Evolutionary conservation across 805 yeast genomes (phyloP), one percentile per base, ranked within the genome.

Genomic region (Barnettozyma wickerhamii): DNA sequence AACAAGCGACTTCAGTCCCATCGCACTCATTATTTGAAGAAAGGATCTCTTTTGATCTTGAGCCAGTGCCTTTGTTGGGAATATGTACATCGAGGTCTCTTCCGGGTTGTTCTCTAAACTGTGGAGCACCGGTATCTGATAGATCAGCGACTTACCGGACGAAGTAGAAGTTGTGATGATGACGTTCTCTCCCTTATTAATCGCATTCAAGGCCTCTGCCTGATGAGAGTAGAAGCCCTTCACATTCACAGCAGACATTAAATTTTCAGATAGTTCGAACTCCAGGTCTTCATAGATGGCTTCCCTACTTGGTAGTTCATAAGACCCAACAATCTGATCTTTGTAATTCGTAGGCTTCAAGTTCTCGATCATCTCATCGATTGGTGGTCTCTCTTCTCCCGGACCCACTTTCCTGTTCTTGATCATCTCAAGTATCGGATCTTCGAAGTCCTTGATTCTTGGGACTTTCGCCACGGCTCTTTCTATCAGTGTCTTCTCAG

Each of bases 11-110:
- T 67, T 66, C 10, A 63, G 62, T 0, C 79, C 77, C 37, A 85
- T 71, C 28, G 63, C 63, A 6, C 69, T 62, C 33, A 83, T 62
- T 10, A 84, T 62, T 18, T 74, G 79, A 36, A 72, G 71, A 41
- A 93, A 64, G n/a, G 95, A 79, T 47, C 95, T 68, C 53, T 82
- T 82, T 61, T 93, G 99, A 66, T 93, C 99, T 56, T 93, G 99
- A 0, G 99, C 98, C 38, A 93, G 68, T 0, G 99, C 99, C 56
- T 93, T 93, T 0, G 99, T 93, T 2, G 99, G 99, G 53, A 93
- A 93, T 10, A 93, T 80, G 52, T 84, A 89, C 68, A 95, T 69
- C 9, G 96, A 84, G 0, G 95, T 85, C 1, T 65, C 53, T 24
- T 64, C 65, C 10, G 65, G 64, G 32, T 58, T 68, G 9, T 56